Percentiles rank a stretch among this genome's conserved stretches.
These are phyloP conservation scores for Aspergillus bridgeri DNA, from an alignment of 495 filamentous ascomycete genomes.

Conservation along the genomic window DNA sequence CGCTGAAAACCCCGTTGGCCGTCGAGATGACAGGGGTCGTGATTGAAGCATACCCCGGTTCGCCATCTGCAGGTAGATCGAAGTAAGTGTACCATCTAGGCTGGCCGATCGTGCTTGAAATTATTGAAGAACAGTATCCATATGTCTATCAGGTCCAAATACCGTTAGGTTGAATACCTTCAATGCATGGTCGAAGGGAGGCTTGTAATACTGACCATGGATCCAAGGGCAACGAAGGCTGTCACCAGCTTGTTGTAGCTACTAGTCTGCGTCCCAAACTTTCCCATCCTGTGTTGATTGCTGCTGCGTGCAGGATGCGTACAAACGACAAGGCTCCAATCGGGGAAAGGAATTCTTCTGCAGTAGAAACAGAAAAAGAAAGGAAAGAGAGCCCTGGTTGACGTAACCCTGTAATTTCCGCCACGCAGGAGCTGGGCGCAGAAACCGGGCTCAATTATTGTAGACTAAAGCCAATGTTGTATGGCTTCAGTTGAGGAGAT, in stretches of 20 bases:
- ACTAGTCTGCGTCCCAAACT: conserved; percentile 32
- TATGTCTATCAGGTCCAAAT: conserved; percentile 29
- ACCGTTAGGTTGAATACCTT: not conserved
- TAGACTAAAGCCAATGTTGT: not conserved
- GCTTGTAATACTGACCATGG: conserved; percentile 24
- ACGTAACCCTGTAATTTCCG: not conserved
- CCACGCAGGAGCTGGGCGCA: not conserved
- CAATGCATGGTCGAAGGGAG: not conserved
- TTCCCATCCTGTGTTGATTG: conserved; percentile 16
- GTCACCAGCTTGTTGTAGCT: conserved; percentile 33
- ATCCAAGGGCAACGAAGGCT: conserved; percentile 38
- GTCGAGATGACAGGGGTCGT: conserved; percentile 47
- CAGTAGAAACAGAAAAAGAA: not conserved
- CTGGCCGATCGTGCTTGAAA: conserved; percentile 51
- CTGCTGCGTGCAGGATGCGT: not conserved
- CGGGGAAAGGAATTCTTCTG: not conserved
- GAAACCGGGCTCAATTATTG: not conserved
- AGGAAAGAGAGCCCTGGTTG: not conserved
- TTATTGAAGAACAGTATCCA: conserved; percentile 48
- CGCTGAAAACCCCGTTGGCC: conserved; percentile 47
- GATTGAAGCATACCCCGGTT: conserved; percentile 41
- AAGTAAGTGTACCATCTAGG: conserved; percentile 49
- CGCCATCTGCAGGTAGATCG: conserved; percentile 33
- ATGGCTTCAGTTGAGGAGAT: not conserved
- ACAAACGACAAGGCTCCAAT: not conserved